phyloP scores from a whole-genome alignment of 176 grass and related monocot genomes.

The Zea luxurians region DNA sequence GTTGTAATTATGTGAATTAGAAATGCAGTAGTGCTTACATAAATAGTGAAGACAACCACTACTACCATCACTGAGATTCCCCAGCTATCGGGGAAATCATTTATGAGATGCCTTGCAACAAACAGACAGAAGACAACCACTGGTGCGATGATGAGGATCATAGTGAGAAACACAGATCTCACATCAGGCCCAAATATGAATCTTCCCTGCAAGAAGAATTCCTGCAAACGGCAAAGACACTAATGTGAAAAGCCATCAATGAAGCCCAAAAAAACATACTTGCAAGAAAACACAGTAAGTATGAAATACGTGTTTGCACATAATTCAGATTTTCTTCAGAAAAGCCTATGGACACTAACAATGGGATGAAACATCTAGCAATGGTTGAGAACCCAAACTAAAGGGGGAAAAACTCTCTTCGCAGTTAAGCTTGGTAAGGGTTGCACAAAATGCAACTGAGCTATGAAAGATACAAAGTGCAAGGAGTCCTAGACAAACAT shows the following conservation, averaged over 20 bases:
- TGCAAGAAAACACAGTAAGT: constrained; percentile 7
- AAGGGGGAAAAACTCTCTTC: neutral
- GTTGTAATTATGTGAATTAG: neutral
- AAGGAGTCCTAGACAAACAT: no score
- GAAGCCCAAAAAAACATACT: neutral
- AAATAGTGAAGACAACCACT: constrained; percentile 80
- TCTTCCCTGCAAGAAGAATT: constrained; percentile 92
- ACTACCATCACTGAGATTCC: constrained; percentile 86
- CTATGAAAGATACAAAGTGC: neutral
- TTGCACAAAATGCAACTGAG: neutral
- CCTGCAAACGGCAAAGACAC: constrained; percentile 46
- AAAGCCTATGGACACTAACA: neutral
- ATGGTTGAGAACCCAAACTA: neutral
- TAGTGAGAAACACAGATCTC: constrained; percentile 92
- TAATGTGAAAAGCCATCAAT: constrained; percentile 15
- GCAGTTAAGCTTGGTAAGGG: neutral
- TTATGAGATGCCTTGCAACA: constrained; percentile 73
- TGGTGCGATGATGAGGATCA: constrained; percentile 78
- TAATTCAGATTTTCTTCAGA: neutral
- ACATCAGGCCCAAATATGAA: constrained; percentile 98
- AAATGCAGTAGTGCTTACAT: constrained; percentile 57
- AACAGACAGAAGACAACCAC: constrained; percentile 79
- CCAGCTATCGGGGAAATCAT: constrained; percentile 68
- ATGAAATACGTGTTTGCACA: neutral
- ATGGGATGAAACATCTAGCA: neutral